Percentiles rank a stretch among this genome's conserved stretches.
These are phyloP conservation scores for Fusarium paranaense DNA, from an alignment of 2,329 filamentous ascomycete genomes.

Conservation along the genomic window DNA sequence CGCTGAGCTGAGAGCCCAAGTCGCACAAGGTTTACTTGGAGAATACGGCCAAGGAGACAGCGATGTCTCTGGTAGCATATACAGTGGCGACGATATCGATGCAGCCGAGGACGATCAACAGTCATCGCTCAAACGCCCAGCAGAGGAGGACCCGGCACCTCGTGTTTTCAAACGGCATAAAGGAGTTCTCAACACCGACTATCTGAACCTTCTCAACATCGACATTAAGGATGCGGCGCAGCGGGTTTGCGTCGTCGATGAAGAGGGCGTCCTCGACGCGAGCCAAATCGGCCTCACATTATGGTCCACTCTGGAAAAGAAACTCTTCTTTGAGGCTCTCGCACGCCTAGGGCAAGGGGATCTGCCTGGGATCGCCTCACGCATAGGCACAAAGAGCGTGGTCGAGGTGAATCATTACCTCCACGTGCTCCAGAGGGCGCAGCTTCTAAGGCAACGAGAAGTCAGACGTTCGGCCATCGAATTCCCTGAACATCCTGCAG, in stretches of 20 bases:
- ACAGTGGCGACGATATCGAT: constrained; percentile 26
- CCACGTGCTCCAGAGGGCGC: constrained; percentile 66
- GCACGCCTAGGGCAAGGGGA: constrained; percentile 73
- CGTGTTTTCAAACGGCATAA: constrained; percentile 60
- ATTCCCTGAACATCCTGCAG: constrained; percentile 74
- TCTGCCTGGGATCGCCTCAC: constrained; percentile 69
- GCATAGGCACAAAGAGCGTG: constrained; percentile 77
- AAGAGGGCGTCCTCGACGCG: constrained; percentile 48
- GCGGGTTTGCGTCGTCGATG: constrained; percentile 48
- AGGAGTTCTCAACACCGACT: constrained; percentile 57
- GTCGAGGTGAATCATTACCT: constrained; percentile 81
- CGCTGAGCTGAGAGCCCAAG: constrained; percentile 19
- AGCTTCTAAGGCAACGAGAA: constrained; percentile 55
- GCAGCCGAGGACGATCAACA: constrained; percentile 13
- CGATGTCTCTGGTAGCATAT: constrained; percentile 25
- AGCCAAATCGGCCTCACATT: constrained; percentile 74
- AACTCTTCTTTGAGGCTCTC: constrained; percentile 74
- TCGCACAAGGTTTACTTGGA: neutral
- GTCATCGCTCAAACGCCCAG: constrained; percentile 47
- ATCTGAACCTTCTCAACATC: constrained; percentile 65
- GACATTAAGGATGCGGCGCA: constrained; percentile 67
- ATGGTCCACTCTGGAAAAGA: constrained; percentile 81
- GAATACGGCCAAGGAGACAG: constrained; percentile 9
- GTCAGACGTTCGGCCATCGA: constrained; percentile 49
- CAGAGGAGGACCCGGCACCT: constrained; percentile 34